Percentiles rank a stretch among this genome's conserved stretches.
Conservation (phyloP, 371 early-diverging fungal genomes). For the Zychaea mexicana region DNA sequence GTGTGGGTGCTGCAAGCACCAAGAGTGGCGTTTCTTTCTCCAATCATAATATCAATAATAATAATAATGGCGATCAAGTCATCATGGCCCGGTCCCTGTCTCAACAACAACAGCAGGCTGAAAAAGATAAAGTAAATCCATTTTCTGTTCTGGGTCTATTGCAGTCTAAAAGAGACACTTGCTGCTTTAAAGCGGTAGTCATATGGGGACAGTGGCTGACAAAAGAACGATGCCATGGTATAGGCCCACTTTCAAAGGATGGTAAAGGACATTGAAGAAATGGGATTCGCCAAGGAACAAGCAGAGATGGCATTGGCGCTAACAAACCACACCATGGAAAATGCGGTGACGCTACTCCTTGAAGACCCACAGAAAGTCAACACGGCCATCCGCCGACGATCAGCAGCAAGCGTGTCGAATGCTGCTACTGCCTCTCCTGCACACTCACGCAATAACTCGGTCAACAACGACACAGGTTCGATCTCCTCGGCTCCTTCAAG, state of each 20-base stretch:
- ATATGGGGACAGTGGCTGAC: too few species aligned
- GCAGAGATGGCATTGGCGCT: conserved; percentile 65
- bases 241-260: conserved; percentile 38
- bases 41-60: not conserved
- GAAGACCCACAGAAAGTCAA: conserved; percentile 62
- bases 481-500: not conserved
- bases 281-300: conserved; percentile 73
- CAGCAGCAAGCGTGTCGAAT: too few species aligned
- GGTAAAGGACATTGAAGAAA: conserved; percentile 59
- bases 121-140: conserved; percentile 12
- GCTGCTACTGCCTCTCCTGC: too few species aligned
- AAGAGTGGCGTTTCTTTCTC: not conserved
- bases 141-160: too few species aligned
- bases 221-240: too few species aligned
- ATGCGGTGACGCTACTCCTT: conserved; percentile 61
- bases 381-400: conserved; percentile 24
- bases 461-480: conserved; percentile 8
- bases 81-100: not conserved
- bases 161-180: too few species aligned
- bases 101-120: not conserved
- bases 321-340: conserved; percentile 58
- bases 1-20: too few species aligned
- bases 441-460: conserved; percentile 29
- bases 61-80: not conserved
- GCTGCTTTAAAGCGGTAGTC: too few species aligned